Evolutionary conservation across 208 protist genomes (phyloP).

Genomic region (Trypanosoma rangeli): DNA sequence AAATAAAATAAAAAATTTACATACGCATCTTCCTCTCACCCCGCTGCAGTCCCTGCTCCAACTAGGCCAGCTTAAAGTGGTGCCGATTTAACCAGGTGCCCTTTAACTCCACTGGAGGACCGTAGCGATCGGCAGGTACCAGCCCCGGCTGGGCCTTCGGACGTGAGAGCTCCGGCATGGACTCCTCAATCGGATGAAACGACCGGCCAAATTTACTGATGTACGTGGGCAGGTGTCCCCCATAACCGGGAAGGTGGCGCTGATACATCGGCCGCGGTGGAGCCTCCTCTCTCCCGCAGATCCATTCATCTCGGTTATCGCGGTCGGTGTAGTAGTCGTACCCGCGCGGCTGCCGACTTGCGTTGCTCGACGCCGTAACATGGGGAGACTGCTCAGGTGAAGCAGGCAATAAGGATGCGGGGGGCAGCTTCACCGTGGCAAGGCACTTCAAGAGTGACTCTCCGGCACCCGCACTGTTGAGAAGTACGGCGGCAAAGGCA

Average conservation of each 20-base stretch:
- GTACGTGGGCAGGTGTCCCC: slow-evolving; percentile 78
- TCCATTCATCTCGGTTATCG: slow-evolving; percentile 80
- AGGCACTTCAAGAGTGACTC: slow-evolving; percentile 26
- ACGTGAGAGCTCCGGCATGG: slow-evolving; percentile 68
- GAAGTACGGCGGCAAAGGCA: slow-evolving; percentile 41
- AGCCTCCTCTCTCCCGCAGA: slow-evolving; percentile 56
- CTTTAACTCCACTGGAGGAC: slow-evolving; percentile 53
- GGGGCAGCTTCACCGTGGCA: slow-evolving; percentile 14
- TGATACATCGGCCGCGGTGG: slow-evolving; percentile 57
- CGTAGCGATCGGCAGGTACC: slow-evolving; percentile 51
- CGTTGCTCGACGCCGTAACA: neutral
- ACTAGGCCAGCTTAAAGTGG: slow-evolving; percentile 70
- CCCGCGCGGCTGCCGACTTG: slow-evolving; percentile 5
- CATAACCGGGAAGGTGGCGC: slow-evolving; percentile 71
- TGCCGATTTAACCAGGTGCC: slow-evolving; percentile 66
- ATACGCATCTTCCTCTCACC: slow-evolving; percentile 1
- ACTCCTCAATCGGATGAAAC: slow-evolving; percentile 89
- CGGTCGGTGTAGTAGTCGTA: slow-evolving; percentile 68
- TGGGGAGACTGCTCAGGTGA: neutral
- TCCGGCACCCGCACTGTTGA: slow-evolving; percentile 19
- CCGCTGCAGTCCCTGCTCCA: slow-evolving; percentile 13
- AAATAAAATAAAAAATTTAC: slow-evolving; percentile 16
- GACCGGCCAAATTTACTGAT: slow-evolving; percentile 80
- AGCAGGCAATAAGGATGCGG: slow-evolving; percentile 7
- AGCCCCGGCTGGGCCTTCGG: slow-evolving; percentile 34